These are phyloP conservation scores for Moricandia moricandioides DNA, from an alignment of 345 rosid genomes.

Conservation along the genomic window DNA sequence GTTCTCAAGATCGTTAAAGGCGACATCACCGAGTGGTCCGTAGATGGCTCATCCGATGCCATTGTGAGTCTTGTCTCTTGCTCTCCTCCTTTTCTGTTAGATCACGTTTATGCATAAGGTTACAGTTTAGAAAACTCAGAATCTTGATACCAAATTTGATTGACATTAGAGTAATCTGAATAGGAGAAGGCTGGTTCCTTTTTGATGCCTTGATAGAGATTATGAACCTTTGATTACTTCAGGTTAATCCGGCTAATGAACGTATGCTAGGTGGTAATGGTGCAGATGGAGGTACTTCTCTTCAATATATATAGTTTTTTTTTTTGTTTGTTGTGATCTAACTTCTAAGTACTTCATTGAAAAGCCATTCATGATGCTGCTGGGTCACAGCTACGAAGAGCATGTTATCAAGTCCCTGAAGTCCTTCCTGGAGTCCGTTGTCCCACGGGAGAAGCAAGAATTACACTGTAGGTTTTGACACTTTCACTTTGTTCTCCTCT, in stretches of 20 bases:
- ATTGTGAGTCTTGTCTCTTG: conserved; percentile 46
- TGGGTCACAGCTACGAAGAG: conserved; percentile 63
- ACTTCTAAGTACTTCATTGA: not conserved
- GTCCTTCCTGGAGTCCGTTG: conserved; percentile 67
- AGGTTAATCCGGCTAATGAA: conserved; percentile 88
- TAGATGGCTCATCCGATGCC: conserved; percentile 79
- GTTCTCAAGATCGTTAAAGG: conserved; percentile 67
- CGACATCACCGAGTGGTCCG: conserved; percentile 76
- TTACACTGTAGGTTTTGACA: conserved; percentile 51
- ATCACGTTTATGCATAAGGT: not conserved
- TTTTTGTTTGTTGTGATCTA: not conserved
- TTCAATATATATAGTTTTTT: not conserved
- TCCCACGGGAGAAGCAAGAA: conserved; percentile 87
- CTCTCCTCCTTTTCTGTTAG: not conserved
- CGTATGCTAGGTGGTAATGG: conserved; percentile 90
- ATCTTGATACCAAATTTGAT: not conserved
- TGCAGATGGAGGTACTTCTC: conserved; percentile 74
- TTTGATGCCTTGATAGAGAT: not conserved
- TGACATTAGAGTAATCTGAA: not conserved
- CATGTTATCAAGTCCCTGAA: conserved; percentile 64
- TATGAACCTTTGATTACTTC: not conserved
- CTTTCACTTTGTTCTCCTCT: not conserved
- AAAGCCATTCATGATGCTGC: conserved; percentile 58
- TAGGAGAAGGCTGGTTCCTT: not conserved
- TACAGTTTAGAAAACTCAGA: not conserved